phyloP scores from a whole-genome alignment of 768 basidiomycete species.

The Basidioascus undulatus region DNA sequence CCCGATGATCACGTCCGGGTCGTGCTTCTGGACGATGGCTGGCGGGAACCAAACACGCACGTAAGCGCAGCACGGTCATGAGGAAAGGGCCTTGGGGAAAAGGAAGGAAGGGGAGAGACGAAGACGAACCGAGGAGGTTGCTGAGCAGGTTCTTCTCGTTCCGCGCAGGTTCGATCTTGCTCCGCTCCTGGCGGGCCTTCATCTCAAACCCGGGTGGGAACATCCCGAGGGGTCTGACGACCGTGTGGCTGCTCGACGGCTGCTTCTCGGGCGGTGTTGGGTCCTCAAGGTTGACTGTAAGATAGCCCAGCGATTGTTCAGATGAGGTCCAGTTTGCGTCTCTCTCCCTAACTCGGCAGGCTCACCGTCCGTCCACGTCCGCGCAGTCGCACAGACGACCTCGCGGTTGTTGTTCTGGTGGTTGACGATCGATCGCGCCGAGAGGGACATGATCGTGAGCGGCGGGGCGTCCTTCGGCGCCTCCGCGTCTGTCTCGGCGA shows the following conservation, averaged over 20 bases:
- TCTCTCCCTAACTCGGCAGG: too few species aligned
- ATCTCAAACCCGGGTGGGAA: constrained; percentile 62
- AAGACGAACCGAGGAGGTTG: constrained; percentile 39
- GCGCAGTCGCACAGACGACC: constrained; percentile 56
- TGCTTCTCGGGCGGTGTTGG: constrained; percentile 70
- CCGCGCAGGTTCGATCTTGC: constrained; percentile 37
- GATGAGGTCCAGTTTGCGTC: too few species aligned
- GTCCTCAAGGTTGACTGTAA: constrained; percentile 63
- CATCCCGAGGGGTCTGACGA: constrained; percentile 62
- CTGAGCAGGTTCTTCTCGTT: constrained; percentile 72
- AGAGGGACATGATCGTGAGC: constrained; percentile 69
- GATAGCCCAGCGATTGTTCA: not conserved
- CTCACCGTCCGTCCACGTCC: constrained; percentile 56
- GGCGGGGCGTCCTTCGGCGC: constrained; percentile 66
- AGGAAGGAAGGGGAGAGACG: not conserved
- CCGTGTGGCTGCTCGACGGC: constrained; percentile 59
- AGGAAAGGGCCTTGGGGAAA: not conserved
- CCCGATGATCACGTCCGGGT: constrained; percentile 84
- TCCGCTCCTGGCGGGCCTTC: constrained; percentile 24
- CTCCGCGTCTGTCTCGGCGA: constrained; percentile 40
- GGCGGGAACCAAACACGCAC: constrained; percentile 1
- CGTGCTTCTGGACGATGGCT: constrained; percentile 59
- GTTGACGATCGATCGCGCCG: constrained; percentile 73
- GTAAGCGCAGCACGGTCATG: constrained; percentile 1
- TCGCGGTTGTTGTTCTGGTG: constrained; percentile 86